Percentiles rank a stretch among this genome's conserved stretches.
Evolutionary conservation across 164 flowering plant species (phyloP).

Genomic region (Magnolia officinalis): DNA sequence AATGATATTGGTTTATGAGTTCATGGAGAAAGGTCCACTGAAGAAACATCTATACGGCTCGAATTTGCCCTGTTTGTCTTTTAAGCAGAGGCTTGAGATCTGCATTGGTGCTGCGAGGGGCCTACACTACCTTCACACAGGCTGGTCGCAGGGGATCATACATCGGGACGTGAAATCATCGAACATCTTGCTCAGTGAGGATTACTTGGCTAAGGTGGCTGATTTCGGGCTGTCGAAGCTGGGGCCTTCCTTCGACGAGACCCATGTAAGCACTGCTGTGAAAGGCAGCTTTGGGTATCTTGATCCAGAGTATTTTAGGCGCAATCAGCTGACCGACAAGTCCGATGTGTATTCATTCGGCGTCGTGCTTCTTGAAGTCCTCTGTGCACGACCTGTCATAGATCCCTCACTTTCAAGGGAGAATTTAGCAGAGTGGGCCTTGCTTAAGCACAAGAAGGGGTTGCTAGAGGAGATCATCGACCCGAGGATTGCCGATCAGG

Average conservation of each 20-base stretch:
- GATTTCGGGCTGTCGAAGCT: slow-evolving; percentile 30
- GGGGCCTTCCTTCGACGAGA: slow-evolving; percentile 21
- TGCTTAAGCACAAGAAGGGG: slow-evolving; percentile 27
- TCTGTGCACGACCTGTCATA: slow-evolving; percentile 26
- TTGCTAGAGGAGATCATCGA: slow-evolving; percentile 26
- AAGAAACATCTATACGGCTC: slow-evolving; percentile 66
- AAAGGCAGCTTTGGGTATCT: slow-evolving; percentile 37
- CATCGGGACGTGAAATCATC: slow-evolving; percentile 31
- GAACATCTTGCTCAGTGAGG: slow-evolving; percentile 26
- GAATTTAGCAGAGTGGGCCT: slow-evolving; percentile 29
- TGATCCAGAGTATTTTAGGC: slow-evolving; percentile 28
- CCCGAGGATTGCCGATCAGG: slow-evolving; percentile 19
- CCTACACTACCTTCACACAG: slow-evolving; percentile 34
- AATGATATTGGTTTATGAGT: slow-evolving; percentile 82
- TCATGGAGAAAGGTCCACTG: slow-evolving; percentile 73
- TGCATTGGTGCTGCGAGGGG: slow-evolving; percentile 30
- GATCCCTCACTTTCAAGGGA: slow-evolving; percentile 20
- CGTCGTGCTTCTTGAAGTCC: slow-evolving; percentile 28
- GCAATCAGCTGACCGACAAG: slow-evolving; percentile 26
- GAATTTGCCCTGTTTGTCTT: slow-evolving; percentile 45
- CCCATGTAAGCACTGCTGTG: slow-evolving; percentile 30
- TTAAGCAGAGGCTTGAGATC: slow-evolving; percentile 35
- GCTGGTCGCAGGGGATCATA: slow-evolving; percentile 25
- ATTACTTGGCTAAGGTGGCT: slow-evolving; percentile 26
- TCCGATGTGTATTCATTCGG: slow-evolving; percentile 36